Evolutionary conservation across 495 filamentous ascomycete species (phyloP), one percentile per base, ranked within the genome.

Genomic region (Jackrogersella multiformis): DNA sequence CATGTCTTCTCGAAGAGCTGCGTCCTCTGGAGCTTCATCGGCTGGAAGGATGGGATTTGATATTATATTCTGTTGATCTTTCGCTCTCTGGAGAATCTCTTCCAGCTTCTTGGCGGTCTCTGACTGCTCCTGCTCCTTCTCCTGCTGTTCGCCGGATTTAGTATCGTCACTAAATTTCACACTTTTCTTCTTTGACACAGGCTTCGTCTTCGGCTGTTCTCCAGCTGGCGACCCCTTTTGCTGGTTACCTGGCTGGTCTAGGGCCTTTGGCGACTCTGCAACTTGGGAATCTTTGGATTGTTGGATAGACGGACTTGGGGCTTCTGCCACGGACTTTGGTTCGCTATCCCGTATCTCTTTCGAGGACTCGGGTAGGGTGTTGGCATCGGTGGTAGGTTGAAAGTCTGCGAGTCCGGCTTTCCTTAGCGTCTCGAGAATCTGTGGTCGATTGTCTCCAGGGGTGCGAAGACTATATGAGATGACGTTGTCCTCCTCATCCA

Each of bases 401-500:
- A 84, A 73, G 54, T 87, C 79, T 15, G 84, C 80, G 2, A 92
- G 76, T 13, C 92, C 92, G 34, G 85, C 89, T 71, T 92, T 93
- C 67, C 86, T 78, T 51, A 96, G 73, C 1, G 87, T 82, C 13
- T 92, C 87, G 18, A 90, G 64, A 12, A 94, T 73, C 57, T 90
- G 83, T 1, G 87, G 76, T 42, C 87, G 83, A 6, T 81, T 77
- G 42, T 90, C 84, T 16, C 86, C 87, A 0, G 91, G 86, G 1
- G 74, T 84, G 9, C 87, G 86, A 6, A 87, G 79, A 24, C 80
- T 82, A 55, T 79, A 88, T 0, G 85, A 89, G 28, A 97, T 79
- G 9, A 98, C 84, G 70, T 97, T 94, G 15, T 87, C 95, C 15
- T 97, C 88, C 16, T 97, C 94, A 74, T 99, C 95, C 44, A 99